Evolutionary conservation across 1,284 basidiomycete species (phyloP), one percentile per base, ranked within the genome.

Genomic region (Ustilago tritici): DNA sequence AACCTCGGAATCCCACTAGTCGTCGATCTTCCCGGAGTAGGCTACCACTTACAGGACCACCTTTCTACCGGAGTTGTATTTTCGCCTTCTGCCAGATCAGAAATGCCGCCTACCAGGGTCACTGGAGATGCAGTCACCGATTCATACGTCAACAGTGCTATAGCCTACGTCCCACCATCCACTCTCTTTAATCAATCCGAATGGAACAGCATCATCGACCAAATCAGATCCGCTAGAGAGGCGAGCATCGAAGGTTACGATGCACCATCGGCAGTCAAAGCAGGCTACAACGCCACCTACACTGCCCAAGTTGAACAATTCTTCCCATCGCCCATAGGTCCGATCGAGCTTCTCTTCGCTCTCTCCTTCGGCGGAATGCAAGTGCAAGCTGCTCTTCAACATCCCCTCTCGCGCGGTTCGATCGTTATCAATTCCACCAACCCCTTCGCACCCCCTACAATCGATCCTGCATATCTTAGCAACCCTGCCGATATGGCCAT

Each of bases 311-410:
- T 89, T 0, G 87, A 90, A 55, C 87, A 87, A 40, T 77, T 92
- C 32, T 65, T 82, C 40, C 70, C 65, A 4, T 35, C 54, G 2
- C 47, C 67, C 17, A 72, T 85, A 3, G 81, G 80, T 0, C 67
- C 74, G 0, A 68, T 82, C 19, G 81, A 85, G 63, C 54, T 84
- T 40, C 65, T 86, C 9, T 75, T 73, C 31, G 69, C 81, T 11
- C 56, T 78, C 9, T 71, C 62, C 2, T 81, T 75, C 54, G 77
- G 77, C 6, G 62, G 65, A 1, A 56, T 85, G 3, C 69, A 79
- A 63, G 88, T 93, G 49, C 91, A 92, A 82, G 89, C 90, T 6
- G 92, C 91, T 0, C 83, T 92, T 34, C 92, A 93, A 82, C 91
- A 91, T 78, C 90, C 91, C 0, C 88, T 91, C 71, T 90, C 83